Evolutionary conservation across 2,329 filamentous ascomycete genomes (phyloP).

Genomic region (Helicocarpus griseus): DNA sequence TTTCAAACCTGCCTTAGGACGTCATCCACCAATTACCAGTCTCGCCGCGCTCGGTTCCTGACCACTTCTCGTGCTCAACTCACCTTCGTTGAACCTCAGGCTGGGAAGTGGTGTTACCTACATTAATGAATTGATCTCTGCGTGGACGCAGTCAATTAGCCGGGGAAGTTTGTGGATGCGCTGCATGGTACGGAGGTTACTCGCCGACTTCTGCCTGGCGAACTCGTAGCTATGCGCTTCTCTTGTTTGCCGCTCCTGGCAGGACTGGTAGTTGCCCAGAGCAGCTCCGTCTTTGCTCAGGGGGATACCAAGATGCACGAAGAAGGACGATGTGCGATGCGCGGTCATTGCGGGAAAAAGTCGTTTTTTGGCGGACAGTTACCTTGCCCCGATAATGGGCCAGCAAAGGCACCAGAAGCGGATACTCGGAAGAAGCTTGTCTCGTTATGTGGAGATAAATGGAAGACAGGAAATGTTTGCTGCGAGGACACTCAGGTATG

Average conservation of each 20-base stretch:
- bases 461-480: constrained; percentile 75
- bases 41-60: neutral
- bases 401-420: constrained; percentile 63
- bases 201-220: neutral
- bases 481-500: constrained; percentile 66
- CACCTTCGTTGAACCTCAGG: too few species aligned
- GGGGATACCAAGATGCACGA: constrained; percentile 56
- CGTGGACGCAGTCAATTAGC: neutral
- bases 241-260: constrained; percentile 5
- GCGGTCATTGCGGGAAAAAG: constrained; percentile 84
- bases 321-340: constrained; percentile 77
- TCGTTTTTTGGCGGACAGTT: constrained; percentile 81
- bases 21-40: neutral
- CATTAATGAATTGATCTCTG: neutral
- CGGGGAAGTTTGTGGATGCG: neutral
- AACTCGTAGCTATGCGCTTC: constrained; percentile 1
- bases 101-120: neutral
- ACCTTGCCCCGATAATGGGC: constrained; percentile 84
- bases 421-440: constrained; percentile 68
- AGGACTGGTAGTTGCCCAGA: constrained; percentile 6
- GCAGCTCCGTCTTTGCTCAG: constrained; percentile 5
- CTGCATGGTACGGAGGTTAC: neutral
- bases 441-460: constrained; percentile 76
- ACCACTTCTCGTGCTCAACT: neutral
- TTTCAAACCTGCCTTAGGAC: neutral